A percentile compares a stretch with the other conserved stretches of the same genome.
These are phyloP conservation scores for Leptographium wingfieldii DNA, from an alignment of 2,329 filamentous ascomycete genomes.

Conservation along the genomic window DNA sequence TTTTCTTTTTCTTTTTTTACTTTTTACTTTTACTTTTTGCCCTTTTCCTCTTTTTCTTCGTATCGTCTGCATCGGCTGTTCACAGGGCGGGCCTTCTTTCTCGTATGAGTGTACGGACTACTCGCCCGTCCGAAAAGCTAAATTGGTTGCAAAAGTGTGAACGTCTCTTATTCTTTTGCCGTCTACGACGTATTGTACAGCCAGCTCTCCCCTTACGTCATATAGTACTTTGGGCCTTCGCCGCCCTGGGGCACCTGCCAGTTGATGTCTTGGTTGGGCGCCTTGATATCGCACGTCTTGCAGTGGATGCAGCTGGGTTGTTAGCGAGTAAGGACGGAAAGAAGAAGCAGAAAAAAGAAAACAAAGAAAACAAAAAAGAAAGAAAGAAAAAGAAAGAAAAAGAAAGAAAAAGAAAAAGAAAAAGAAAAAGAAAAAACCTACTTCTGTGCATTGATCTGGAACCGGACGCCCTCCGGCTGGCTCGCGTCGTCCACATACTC, in stretches of 20 bases:
- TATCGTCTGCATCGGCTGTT: too few relatives aligned
- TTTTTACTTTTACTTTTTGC: not conserved
- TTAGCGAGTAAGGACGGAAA: not conserved
- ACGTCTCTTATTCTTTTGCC: not conserved
- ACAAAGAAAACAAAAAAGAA: constrained; percentile 24
- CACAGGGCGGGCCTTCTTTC: not conserved
- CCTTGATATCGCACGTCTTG: constrained; percentile 99
- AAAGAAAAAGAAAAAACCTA: constrained; percentile 36
- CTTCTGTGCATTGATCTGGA: constrained; percentile 98
- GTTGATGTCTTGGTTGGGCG: constrained; percentile 91
- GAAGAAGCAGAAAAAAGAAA: constrained; percentile 24
- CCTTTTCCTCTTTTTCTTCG: not conserved
- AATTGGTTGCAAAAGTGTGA: not conserved
- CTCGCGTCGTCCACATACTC: constrained; percentile 90
- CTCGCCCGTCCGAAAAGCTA: not conserved
- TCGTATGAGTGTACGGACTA: not conserved
- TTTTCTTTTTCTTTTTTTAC: not conserved
- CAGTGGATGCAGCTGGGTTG: constrained; percentile 80
- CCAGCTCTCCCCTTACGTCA: constrained; percentile 29
- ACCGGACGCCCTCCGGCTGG: constrained; percentile 79
- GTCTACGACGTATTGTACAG: not conserved
- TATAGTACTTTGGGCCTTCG: constrained; percentile 61
- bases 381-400: not conserved
- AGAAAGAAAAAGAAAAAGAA: constrained; percentile 13
- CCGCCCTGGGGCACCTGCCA: constrained; percentile 93